phyloP scores from a whole-genome alignment of 2,329 filamentous ascomycete genomes.

The Pseudocercospora musae region DNA sequence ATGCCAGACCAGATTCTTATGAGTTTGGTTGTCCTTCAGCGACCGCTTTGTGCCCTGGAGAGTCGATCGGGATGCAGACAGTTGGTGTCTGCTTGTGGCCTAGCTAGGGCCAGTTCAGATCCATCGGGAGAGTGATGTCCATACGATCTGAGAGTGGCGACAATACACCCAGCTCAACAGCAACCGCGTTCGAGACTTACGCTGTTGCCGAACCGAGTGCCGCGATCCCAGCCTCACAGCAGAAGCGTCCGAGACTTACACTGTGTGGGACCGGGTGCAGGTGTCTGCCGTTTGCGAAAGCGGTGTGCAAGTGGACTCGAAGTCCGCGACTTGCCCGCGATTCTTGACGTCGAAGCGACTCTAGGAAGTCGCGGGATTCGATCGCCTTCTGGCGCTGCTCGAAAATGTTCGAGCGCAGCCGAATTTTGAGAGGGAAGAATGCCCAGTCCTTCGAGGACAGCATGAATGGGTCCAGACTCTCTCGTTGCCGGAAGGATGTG shows the following conservation, averaged over 20 bases:
- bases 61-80: not conserved
- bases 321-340: not conserved
- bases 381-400: not conserved
- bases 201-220: not conserved
- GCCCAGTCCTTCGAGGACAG: constrained; percentile 2
- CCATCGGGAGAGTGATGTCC: not conserved
- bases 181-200: not conserved
- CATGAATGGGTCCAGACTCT: not conserved
- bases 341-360: not conserved
- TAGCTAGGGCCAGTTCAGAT: not conserved
- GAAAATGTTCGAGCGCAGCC: not conserved
- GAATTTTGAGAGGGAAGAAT: not conserved
- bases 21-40: constrained; percentile 1
- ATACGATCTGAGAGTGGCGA: constrained; percentile 1
- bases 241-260: not conserved
- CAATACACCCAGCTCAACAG: not conserved
- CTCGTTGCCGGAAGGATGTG: not conserved
- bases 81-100: not conserved
- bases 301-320: not conserved
- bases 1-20: not conserved
- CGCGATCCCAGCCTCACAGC: not conserved
- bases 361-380: not conserved
- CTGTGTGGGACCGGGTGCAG: not conserved
- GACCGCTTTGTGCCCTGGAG: not conserved
- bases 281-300: constrained; percentile 4